These are phyloP conservation scores for Botrytis galanthina DNA, from an alignment of 2,329 filamentous ascomycete species.

Conservation along the genomic window DNA sequence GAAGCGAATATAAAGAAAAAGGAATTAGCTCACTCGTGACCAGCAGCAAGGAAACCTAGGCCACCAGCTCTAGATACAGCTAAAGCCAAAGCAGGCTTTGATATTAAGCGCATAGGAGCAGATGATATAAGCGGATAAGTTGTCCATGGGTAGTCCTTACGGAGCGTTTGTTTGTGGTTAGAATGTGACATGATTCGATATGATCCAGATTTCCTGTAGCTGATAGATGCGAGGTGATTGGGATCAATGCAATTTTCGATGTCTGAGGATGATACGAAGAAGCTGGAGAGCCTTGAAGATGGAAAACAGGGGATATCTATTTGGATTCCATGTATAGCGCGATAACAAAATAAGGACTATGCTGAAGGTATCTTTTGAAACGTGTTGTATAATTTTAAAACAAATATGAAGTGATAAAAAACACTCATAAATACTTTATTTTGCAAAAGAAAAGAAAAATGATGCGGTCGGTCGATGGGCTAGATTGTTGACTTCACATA, in stretches of 20 bases:
- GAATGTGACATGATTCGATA: constrained; percentile 12
- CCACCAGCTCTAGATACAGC: constrained; percentile 57
- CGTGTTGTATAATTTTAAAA: no score
- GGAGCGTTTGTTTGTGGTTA: constrained; percentile 17
- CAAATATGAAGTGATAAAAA: background rate
- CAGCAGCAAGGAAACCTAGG: constrained; percentile 48
- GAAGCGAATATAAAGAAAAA: background rate
- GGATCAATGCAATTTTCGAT: background rate
- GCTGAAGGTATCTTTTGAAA: background rate
- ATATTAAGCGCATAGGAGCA: constrained; percentile 69
- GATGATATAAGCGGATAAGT: constrained; percentile 48
- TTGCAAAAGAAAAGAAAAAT: background rate
- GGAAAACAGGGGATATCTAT: constrained; percentile 1
- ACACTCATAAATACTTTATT: background rate
- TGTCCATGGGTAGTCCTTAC: constrained; percentile 23
- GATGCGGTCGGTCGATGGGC: background rate
- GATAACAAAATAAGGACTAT: background rate
- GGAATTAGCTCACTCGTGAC: constrained; percentile 33
- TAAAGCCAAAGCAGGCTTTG: constrained; percentile 53
- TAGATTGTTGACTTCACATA: constrained; percentile 3
- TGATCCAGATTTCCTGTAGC: background rate
- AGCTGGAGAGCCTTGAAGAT: constrained; percentile 4
- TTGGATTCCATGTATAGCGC: background rate
- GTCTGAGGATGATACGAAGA: background rate
- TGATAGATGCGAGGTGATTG: background rate